Percentiles rank a stretch among this genome's conserved stretches.
Conservation (phyloP, 163 green algal genomes). For the Chlorella variabilis region DNA sequence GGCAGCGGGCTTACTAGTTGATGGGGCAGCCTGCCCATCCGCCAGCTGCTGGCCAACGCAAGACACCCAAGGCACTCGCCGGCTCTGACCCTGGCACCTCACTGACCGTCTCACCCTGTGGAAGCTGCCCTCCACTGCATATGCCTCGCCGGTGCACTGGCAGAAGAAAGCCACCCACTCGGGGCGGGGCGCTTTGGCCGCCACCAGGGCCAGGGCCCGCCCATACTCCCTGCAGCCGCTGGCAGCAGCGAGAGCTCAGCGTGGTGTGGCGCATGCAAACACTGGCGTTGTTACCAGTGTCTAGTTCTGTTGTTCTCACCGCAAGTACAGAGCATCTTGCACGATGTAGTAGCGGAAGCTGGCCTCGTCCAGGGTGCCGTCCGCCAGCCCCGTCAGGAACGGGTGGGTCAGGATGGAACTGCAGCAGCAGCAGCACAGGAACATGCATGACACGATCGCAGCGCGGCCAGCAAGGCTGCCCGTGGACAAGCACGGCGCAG, state of each 20-base stretch:
- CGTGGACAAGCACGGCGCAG: too few species aligned
- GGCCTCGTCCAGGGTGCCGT: slow-evolving; percentile 6
- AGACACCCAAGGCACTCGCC: too few species aligned
- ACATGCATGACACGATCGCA: too few species aligned
- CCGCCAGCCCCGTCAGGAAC: slow-evolving; percentile 14
- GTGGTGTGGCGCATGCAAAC: too few species aligned
- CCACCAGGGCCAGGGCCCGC: slow-evolving; percentile 27
- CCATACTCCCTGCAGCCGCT: slow-evolving; percentile 16
- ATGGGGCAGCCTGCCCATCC: too few species aligned
- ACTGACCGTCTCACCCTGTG: slow-evolving; percentile 27
- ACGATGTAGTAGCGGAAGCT: slow-evolving; percentile 16
- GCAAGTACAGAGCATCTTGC: slow-evolving; percentile 24
- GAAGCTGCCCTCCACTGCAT: slow-evolving; percentile 8
- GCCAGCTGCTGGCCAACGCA: too few species aligned
- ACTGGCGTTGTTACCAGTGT: too few species aligned
- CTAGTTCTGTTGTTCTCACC: too few species aligned
- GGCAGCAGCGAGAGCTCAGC: background rate
- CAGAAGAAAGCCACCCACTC: slow-evolving; percentile 28
- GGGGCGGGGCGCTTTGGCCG: slow-evolving; percentile 2
- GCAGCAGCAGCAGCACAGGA: too few species aligned
- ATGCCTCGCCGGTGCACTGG: background rate
- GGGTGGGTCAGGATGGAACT: slow-evolving; percentile 30
- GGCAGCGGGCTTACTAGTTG: too few species aligned
- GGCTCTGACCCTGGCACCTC: too few species aligned
- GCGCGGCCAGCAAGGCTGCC: too few species aligned